phyloP scores from a whole-genome alignment of 139 green algal genomes.

The Picochlorum sp. region DNA sequence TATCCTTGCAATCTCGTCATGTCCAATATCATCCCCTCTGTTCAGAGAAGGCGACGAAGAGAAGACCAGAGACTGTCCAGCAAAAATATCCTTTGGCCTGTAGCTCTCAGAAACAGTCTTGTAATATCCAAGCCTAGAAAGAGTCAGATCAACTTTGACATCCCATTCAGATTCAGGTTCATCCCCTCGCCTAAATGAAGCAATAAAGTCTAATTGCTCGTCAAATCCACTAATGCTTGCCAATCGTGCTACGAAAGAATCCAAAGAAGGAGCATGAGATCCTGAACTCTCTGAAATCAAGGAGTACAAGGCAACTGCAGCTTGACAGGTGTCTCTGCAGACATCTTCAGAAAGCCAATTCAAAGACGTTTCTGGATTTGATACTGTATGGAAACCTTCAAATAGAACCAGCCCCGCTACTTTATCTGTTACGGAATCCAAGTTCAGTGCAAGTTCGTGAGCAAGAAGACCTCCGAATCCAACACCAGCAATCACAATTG shows the following conservation, averaged over 20 bases:
- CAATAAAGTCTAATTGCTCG: slow-evolving; percentile 52
- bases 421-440: slow-evolving; percentile 6
- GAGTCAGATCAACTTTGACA: slow-evolving; percentile 5
- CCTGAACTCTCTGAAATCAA: background rate
- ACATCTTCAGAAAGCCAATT: slow-evolving; percentile 4
- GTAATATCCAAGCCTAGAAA: slow-evolving; percentile 38
- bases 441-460: slow-evolving; percentile 55
- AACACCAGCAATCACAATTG: slow-evolving; percentile 36
- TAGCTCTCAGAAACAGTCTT: slow-evolving; percentile 28
- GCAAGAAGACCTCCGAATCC: slow-evolving; percentile 46
- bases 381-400: slow-evolving; percentile 6
- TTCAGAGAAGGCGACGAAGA: background rate
- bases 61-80: slow-evolving; percentile 30
- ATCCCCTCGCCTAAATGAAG: slow-evolving; percentile 25
- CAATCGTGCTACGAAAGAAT: slow-evolving; percentile 13
- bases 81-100: slow-evolving; percentile 21
- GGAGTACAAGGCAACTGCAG: slow-evolving; percentile 13
- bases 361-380: background rate
- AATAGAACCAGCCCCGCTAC: slow-evolving; percentile 45
- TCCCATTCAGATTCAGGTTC: slow-evolving; percentile 8
- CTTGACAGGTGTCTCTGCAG: slow-evolving; percentile 12
- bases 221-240: slow-evolving; percentile 15
- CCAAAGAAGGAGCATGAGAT: slow-evolving; percentile 4
- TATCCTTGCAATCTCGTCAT: slow-evolving; percentile 7
- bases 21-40: background rate